Conservation (phyloP, 1,284 basidiomycete species). For the Vanrija pseudolonga region DNA sequence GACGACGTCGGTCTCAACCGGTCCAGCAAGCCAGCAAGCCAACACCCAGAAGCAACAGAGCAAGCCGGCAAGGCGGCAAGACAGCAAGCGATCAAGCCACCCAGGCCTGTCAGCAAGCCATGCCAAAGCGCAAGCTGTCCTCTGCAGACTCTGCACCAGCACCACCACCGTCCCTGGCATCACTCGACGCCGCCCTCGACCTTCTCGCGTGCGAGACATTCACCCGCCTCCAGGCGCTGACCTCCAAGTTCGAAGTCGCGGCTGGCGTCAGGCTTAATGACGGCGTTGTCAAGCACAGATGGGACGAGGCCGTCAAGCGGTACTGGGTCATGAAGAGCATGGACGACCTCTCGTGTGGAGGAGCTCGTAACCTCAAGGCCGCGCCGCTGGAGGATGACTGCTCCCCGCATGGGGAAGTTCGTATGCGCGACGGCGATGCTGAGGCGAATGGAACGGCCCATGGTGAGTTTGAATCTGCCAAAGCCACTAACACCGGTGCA, state of each 20-base stretch:
- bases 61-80: neutral
- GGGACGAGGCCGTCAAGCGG: conserved; percentile 44
- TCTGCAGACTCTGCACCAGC: conserved; percentile 9
- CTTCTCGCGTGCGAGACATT: conserved; percentile 43
- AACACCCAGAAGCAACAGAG: too few species aligned
- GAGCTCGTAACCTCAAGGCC: neutral
- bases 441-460: neutral
- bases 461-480: neutral
- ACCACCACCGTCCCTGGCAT: conserved; percentile 22
- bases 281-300: conserved; percentile 33
- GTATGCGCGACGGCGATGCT: conserved; percentile 9
- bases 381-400: neutral
- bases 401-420: conserved; percentile 2
- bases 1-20: neutral
- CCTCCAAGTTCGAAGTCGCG: conserved; percentile 36
- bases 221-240: conserved; percentile 27
- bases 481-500: neutral
- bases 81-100: conserved; percentile 12
- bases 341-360: conserved; percentile 35
- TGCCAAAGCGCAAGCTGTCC: conserved; percentile 20
- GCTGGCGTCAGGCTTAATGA: conserved; percentile 39
- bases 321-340: conserved; percentile 46
- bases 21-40: neutral
- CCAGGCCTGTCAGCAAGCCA: neutral
- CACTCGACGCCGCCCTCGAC: conserved; percentile 44